Evolutionary conservation across 2,329 filamentous ascomycete species (phyloP).

Genomic region (Fusarium solani-melongenae): DNA sequence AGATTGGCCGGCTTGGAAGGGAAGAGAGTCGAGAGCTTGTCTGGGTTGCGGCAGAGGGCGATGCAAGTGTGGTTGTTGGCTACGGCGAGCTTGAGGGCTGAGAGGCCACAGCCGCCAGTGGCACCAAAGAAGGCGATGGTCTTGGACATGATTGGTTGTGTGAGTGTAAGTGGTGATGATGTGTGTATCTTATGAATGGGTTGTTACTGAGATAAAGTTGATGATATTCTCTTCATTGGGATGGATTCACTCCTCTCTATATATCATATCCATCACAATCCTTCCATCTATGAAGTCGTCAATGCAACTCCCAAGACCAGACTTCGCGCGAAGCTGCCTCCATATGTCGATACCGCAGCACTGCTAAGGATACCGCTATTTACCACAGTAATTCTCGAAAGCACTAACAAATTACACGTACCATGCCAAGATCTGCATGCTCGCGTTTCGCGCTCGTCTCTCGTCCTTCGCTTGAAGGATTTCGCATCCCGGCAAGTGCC

Average conservation of each 20-base stretch:
- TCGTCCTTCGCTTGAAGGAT: neutral
- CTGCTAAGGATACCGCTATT: neutral
- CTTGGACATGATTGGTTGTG: conserved; percentile 27
- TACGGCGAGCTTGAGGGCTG: conserved; percentile 51
- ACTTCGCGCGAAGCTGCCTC: neutral
- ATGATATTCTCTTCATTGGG: neutral
- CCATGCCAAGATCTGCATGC: neutral
- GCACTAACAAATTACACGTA: neutral
- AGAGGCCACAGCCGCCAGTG: conserved; percentile 54
- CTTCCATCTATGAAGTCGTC: neutral
- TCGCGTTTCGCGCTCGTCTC: neutral
- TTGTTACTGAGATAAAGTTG: neutral
- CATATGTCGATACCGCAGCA: neutral
- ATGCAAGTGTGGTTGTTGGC: conserved; percentile 52
- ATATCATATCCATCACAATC: conserved; percentile 6
- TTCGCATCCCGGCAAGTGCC: neutral
- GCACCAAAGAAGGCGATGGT: conserved; percentile 54
- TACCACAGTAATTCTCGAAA: rapidly evolving
- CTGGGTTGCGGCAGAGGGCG: conserved; percentile 54
- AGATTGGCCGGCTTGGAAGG: conserved; percentile 47
- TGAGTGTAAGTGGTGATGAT: neutral
- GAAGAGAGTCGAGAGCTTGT: conserved; percentile 52
- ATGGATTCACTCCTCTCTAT: conserved; percentile 9
- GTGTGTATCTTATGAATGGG: neutral
- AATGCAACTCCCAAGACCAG: neutral